Evolutionary conservation across 176 grass and related monocot genomes (phyloP), one percentile per base, ranked within the genome.

Genomic region (Saccharum spontaneum): DNA sequence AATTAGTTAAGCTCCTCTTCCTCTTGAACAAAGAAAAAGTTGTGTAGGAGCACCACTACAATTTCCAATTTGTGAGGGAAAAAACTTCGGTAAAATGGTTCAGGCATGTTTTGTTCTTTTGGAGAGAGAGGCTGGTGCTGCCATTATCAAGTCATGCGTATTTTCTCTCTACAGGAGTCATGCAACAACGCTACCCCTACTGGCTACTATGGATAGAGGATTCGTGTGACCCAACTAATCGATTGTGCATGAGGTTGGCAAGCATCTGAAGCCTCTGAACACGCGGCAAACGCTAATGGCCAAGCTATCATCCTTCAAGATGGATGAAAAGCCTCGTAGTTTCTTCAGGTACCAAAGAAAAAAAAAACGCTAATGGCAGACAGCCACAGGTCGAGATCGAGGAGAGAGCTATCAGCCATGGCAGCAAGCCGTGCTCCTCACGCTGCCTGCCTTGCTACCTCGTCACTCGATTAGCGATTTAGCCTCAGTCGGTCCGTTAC

Each of bases 211-310:
- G 57, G 36, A 66, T 14, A 33, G 71, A 82, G 70, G 46, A 82
- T 57, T 67, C 15, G 78, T 87, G 86, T 87, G 86, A 87, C 79
- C 50, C 86, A 87, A 87, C 86, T 77, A 87, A 77, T 49, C 28
- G 28, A 77, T 38, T 38, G 50, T 16, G 77, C 86, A 87, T 77
- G 79, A 71, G 49, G 38, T 82, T 59, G 36, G 85, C 85, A 66
- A 57, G 62, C 62, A 30, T 2, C 62, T 38, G 43, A 57, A 54
- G 10, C 54, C 23, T 63, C 10, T 50, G 17, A 73, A 49, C 22
- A 80, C 45, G 44, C 20, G 39, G 78, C 40, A 68, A 67, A 75
- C 30, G 13, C 41, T 48, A 33, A 28, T 50, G 55, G 17, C 57
- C 6, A 48, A 50, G 48, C 48, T 50, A 50, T 38, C 4, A 62